Conservation (phyloP, 106 monocot genomes). For the Allium cepa region DNA sequence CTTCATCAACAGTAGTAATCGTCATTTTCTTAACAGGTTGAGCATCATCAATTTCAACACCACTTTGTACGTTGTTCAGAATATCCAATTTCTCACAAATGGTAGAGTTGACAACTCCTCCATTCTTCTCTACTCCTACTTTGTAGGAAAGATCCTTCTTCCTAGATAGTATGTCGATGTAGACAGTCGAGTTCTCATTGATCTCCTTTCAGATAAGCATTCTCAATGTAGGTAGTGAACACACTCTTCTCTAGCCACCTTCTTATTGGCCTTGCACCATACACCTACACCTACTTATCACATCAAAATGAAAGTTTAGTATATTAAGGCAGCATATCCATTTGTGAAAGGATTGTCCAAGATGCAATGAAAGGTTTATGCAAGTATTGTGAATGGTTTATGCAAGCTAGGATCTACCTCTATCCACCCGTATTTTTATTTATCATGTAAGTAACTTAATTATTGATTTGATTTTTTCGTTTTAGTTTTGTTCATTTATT, state of each 20-base stretch:
- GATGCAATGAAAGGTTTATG: too few relatives aligned
- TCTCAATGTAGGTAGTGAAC: conserved; percentile 52
- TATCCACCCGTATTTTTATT: too few relatives aligned
- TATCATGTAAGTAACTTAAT: too few relatives aligned
- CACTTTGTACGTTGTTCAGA: conserved; percentile 30
- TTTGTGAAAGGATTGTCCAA: too few relatives aligned
- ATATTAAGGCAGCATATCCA: too few relatives aligned
- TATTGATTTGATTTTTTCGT: too few relatives aligned
- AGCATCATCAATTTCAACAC: conserved; percentile 15
- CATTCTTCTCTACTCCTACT: conserved; percentile 57
- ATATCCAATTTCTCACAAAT: conserved; percentile 42
- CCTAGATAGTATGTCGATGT: conserved; percentile 54
- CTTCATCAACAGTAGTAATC: conserved; percentile 10
- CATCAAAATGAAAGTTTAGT: too few relatives aligned
- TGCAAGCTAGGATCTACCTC: too few relatives aligned
- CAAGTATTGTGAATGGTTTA: too few relatives aligned
- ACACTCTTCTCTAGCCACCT: conserved; percentile 81
- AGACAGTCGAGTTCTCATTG: conserved; percentile 55
- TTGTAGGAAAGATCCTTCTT: conserved; percentile 37
- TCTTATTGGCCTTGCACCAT: conserved; percentile 64
- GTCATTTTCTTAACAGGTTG: conserved; percentile 45
- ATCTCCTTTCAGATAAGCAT: conserved; percentile 65
- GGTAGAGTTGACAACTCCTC: conserved; percentile 34
- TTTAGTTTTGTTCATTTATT: too few relatives aligned
- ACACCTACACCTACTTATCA: too few relatives aligned